These are phyloP conservation scores for Alternaria sp. DNA, from an alignment of 2,329 filamentous ascomycete genomes.

Conservation along the genomic window DNA sequence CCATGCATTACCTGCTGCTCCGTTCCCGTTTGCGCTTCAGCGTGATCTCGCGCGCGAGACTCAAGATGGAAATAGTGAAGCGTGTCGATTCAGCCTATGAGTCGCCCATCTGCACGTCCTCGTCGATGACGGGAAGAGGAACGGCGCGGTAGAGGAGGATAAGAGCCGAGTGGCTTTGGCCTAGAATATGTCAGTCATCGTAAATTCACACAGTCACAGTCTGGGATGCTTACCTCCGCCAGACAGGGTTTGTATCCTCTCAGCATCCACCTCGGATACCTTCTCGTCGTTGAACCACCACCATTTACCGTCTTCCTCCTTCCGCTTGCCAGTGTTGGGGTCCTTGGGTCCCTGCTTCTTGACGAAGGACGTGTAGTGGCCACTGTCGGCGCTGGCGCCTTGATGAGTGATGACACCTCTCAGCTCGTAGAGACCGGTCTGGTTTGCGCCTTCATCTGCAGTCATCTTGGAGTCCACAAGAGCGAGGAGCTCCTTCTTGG, in stretches of 20 bases:
- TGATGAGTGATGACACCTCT: slow-evolving; percentile 95
- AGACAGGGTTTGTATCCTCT: slow-evolving; percentile 88
- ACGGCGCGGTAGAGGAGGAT: slow-evolving; percentile 81
- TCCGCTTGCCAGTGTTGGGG: slow-evolving; percentile 75
- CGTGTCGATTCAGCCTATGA: slow-evolving; percentile 2
- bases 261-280: slow-evolving; percentile 86
- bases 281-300: slow-evolving; percentile 99
- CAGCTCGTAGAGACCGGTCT: slow-evolving; percentile 93
- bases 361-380: slow-evolving; percentile 97
- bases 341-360: slow-evolving; percentile 84
- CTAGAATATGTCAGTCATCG: slow-evolving; percentile 38
- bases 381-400: slow-evolving; percentile 93
- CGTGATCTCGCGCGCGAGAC: background rate
- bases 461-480: slow-evolving; percentile 77
- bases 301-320: slow-evolving; percentile 91
- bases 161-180: slow-evolving; percentile 80
- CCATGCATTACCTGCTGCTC: slow-evolving; percentile 20
- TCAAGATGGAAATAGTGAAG: background rate
- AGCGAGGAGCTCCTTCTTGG: slow-evolving; percentile 86
- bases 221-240: slow-evolving; percentile 72
- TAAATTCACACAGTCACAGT: background rate
- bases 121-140: slow-evolving; percentile 66
- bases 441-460: slow-evolving; percentile 83
- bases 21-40: background rate
- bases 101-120: slow-evolving; percentile 45